Base-by-base conservation (phyloP, 176 grass and related monocot genomes). In the Lolium multiflorum region DNA sequence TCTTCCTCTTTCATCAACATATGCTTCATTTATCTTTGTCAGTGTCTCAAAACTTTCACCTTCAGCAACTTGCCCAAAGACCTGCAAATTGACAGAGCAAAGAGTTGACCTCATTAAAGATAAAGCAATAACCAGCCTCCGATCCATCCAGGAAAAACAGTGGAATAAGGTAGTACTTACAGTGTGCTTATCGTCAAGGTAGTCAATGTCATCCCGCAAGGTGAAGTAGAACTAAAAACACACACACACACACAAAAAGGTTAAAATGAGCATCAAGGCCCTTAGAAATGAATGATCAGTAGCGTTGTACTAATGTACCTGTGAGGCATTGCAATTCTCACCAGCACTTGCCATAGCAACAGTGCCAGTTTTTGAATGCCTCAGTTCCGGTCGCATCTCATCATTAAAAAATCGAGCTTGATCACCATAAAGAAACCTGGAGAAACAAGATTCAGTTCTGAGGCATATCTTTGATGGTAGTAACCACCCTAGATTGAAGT, bases 141-240 rank as follows among this genome's bases (percentile, higher is more conserved):
- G 2, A 31, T 10, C n/a, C 24, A 31, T 16, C 24, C 21, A 1
- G 9, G 37, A 74, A 24, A 51, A 82, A 54, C 58, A 78, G 55
- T 37, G 0, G 18, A 67, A 62, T 68, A 77, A 75, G 57, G 48
- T 69, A 62, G 16, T 66, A 89, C 88, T 80, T 74, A 98, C 94
- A 31, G 97, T 98, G 76, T 96, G 97, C 89, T 98, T 98, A 81
- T 89, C 94, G 43, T 98, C 97, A 84, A 98, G 97, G 91, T 98
- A 98, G 76, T 96, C 97, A 9, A 98, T 82, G 4, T 94, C 90
- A 86, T 98, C 93, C 44, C 94, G 86, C 76, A 98, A 86, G 41
- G 97, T 96, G 71, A 98, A 83, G 80, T 95, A 98, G 75, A 98
- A 98, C 97, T 98, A 83, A 88, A 76, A 48, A 50, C 31, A 35